Base-by-base conservation (phyloP, 148 eudicot genomes). In the Agrostemma githago region DNA sequence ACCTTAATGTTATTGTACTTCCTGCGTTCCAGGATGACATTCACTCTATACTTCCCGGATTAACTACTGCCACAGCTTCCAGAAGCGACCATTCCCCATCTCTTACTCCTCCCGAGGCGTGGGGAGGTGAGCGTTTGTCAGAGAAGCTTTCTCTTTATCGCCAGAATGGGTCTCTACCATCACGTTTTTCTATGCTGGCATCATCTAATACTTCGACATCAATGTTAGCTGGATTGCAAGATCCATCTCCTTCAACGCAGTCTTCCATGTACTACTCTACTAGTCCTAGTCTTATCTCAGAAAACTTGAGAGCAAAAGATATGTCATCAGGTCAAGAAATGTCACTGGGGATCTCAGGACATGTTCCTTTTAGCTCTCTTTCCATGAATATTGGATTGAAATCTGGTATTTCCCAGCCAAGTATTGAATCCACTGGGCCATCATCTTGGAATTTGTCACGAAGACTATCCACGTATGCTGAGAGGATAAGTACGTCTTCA, bases 101-200 rank as follows among this genome's bases (percentile, higher is more conserved):
- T 62, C 84, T 88, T 63, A 92, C 96, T 79, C 98, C 93, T 79
- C 98, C 97, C 53, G 98, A 94, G 86, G 91, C 98, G 80, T 91
- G 97, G 96, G 94, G 95, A 64, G 96, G 93, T 68, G 93, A 88
- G 79, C 85, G 87, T 79, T 70, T 87, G 70, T 70, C 90, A 15
- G 95, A 91, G 70, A 93, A 88, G 84, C 78, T 88, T 20, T 57
- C 75, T 66, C 82, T 78, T 66, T 80, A 72, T 59, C 93, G 90
- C 54, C 88, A 86, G 74, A 68, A 83, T 54, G 83, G 82, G 34
- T 77, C 80, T 62, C 41, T 83, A 71, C 87, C 94, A 21, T 87
- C 96, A 69, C 89, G 96, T 51, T 86, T 88, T 74, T 76, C 92
- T 61, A 81, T 76, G 68, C 70, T 82, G 69, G 59, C 93, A 77